phyloP scores from a whole-genome alignment of 2,329 filamentous ascomycete species.

The Neurospora crassa region DNA sequence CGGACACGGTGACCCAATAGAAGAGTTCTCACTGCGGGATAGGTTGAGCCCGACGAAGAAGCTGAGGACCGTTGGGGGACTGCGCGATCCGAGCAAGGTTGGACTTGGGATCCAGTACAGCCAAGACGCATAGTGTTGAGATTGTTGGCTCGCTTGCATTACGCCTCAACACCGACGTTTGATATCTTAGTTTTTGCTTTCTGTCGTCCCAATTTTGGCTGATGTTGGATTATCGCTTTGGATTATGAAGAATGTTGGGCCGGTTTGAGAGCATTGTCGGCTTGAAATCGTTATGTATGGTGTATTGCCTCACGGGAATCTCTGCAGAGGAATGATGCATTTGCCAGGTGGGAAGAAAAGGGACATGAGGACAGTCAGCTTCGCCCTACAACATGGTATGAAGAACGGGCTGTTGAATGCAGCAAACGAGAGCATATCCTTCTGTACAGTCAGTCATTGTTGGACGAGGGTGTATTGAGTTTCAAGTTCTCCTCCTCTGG shows the following conservation, averaged over 20 bases:
- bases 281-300: neutral
- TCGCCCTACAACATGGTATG: neutral
- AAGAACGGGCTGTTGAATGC: neutral
- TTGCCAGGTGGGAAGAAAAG: neutral
- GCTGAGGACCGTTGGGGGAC: constrained; percentile 31
- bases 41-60: constrained; percentile 42
- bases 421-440: neutral
- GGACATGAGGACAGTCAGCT: neutral
- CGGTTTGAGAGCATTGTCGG: neutral
- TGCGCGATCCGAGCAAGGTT: constrained; percentile 29
- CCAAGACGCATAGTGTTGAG: constrained; percentile 10
- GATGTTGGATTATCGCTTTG: neutral
- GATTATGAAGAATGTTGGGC: neutral
- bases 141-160: neutral
- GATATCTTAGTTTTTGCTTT: neutral
- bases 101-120: constrained; percentile 45
- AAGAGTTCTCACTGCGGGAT: constrained; percentile 23
- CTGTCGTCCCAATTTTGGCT: neutral
- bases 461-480: neutral
- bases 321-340: neutral
- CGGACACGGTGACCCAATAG: constrained; percentile 18
- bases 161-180: neutral
- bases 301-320: neutral
- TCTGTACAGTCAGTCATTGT: neutral
- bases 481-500: neutral